Conservation (phyloP, 2,329 filamentous ascomycete genomes). For the Pestalotiopsis fici region DNA sequence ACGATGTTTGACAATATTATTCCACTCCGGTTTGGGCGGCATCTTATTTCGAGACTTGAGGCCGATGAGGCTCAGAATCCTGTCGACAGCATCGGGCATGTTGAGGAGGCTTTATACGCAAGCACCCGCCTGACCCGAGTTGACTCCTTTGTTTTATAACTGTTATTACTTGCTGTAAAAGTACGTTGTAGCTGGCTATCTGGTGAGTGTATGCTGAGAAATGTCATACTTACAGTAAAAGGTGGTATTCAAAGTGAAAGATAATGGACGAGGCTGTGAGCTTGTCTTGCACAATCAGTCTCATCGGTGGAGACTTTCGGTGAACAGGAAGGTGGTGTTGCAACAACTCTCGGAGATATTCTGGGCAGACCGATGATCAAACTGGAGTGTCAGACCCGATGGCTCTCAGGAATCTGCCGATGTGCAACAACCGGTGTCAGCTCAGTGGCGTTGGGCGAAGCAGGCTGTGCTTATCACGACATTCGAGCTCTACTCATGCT, state of each 20-base stretch:
- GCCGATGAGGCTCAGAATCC: background rate
- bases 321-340: background rate
- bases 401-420: background rate
- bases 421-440: background rate
- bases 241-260: background rate
- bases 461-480: background rate
- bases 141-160: background rate
- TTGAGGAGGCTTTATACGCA: background rate
- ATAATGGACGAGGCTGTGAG: background rate
- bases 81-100: background rate
- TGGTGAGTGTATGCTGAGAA: background rate
- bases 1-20: background rate
- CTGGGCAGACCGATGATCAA: background rate
- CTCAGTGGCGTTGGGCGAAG: background rate
- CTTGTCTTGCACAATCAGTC: background rate
- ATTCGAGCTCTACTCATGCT: background rate
- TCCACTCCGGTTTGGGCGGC: no score
- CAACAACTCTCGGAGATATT: background rate
- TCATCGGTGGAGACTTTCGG: background rate
- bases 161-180: background rate
- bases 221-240: background rate
- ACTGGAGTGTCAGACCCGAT: no score
- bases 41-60: background rate
- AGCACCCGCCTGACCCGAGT: background rate
- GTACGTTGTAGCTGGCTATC: background rate